A percentile compares a stretch with the other conserved stretches of the same genome.
Evolutionary conservation across 208 protist species (phyloP).

Genomic region (Acanthamoeba royreba): DNA sequence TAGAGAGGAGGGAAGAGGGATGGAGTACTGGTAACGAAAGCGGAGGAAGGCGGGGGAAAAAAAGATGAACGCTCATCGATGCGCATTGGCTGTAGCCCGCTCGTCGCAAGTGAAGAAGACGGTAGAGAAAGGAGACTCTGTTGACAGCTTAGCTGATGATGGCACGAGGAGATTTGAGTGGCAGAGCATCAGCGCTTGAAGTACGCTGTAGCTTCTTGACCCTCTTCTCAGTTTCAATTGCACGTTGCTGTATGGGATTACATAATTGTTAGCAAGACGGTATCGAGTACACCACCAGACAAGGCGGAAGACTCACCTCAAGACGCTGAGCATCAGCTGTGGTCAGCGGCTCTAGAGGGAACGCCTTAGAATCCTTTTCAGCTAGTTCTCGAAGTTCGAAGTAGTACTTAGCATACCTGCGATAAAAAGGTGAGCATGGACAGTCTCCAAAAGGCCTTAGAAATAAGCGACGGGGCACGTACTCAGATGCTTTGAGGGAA

Average conservation of each 20-base stretch:
- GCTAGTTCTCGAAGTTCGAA: constrained; percentile 47
- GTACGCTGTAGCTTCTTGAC: neutral
- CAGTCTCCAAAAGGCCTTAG: too few relatives aligned
- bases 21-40: too few relatives aligned
- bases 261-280: too few relatives aligned
- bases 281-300: too few relatives aligned
- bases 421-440: neutral
- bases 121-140: neutral
- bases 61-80: neutral
- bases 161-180: neutral
- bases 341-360: neutral
- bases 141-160: neutral
- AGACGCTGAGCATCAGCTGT: neutral
- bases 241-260: neutral
- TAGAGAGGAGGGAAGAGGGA: too few relatives aligned
- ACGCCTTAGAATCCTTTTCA: constrained; percentile 6
- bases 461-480: neutral
- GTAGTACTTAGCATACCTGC: constrained; percentile 19
- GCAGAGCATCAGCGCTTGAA: neutral
- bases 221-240: neutral
- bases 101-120: neutral
- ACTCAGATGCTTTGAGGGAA: neutral
- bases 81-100: too few relatives aligned
- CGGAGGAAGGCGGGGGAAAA: neutral
- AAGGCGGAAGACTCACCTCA: neutral